A percentile compares a stretch with the other conserved stretches of the same genome.
Evolutionary conservation across 2,329 filamentous ascomycete species (phyloP).

Genomic region (Diaporthe vaccinii): DNA sequence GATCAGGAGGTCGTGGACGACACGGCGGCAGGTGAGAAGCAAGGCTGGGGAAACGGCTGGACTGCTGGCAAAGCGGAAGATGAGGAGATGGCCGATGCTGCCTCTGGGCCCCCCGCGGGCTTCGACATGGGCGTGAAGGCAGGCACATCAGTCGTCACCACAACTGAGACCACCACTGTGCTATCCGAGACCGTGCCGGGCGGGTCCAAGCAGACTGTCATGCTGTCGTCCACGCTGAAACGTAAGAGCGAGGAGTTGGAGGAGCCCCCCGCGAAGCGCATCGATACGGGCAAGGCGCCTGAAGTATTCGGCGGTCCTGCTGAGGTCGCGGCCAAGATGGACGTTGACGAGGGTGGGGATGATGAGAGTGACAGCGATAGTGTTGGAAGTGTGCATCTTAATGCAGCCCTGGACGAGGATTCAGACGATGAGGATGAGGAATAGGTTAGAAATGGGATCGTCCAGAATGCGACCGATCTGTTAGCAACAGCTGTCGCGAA

Average conservation of each 20-base stretch:
- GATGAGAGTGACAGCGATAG: slow-evolving; percentile 60
- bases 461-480: neutral
- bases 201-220: slow-evolving; percentile 31
- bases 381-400: slow-evolving; percentile 70
- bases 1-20: slow-evolving; percentile 54
- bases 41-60: slow-evolving; percentile 7
- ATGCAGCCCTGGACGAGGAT: slow-evolving; percentile 70
- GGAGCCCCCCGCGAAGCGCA: slow-evolving; percentile 44
- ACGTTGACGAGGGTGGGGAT: slow-evolving; percentile 44
- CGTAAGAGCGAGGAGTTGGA: slow-evolving; percentile 60
- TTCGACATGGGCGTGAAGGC: slow-evolving; percentile 27
- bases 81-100: slow-evolving; percentile 43
- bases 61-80: slow-evolving; percentile 44
- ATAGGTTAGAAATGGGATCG: slow-evolving; percentile 40
- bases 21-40: slow-evolving; percentile 41
- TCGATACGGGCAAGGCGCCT: slow-evolving; percentile 43
- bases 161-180: slow-evolving; percentile 21
- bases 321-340: slow-evolving; percentile 16
- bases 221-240: slow-evolving; percentile 51
- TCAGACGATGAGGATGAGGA: slow-evolving; percentile 57
- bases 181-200: neutral
- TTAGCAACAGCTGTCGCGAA: neutral
- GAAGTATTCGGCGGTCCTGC: slow-evolving; percentile 31
- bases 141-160: slow-evolving; percentile 19
- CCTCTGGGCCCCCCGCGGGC: slow-evolving; percentile 33